Base-by-base conservation (phyloP, 495 filamentous ascomycete genomes). In the Baudoinia panamericana region DNA sequence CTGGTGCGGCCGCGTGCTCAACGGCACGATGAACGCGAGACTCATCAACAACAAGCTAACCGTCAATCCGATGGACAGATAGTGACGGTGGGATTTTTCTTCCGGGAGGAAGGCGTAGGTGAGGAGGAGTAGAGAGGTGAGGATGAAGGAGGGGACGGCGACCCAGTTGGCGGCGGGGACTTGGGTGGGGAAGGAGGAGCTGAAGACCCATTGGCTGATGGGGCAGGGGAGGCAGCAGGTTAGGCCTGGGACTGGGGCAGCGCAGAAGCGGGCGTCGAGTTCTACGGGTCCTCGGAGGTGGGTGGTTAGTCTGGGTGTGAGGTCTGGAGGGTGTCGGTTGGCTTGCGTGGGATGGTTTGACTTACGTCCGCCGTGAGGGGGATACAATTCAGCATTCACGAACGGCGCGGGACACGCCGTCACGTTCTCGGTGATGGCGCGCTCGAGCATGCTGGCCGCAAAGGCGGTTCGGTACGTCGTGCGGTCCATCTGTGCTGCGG, bases 141-240 rank as follows among this genome's bases (percentile, higher is more conserved):
- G 39, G 27, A 56, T 33, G 15, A 63, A 46, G 7, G 54, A 50
- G 24, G 50, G 39, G 29, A 62, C 43, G 25, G 37, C 39, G 36
- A 62, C 44, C 30, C 50, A 60, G 43, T 56, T 55, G 5, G 57
- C 47, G 13, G 58, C 37, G 12, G 43, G 26, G 1, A 46, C 29
- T 37, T 37, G 48, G 45, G 18, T 21, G n/a, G 22, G 32, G 34
- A 50, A 44, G 10, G 17, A 1, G 35, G 44, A 40, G 19, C 17
- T 29, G 35, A 39, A 63, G 20, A 60, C 31, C 55, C 55, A 61
- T 13, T 63, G 46, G 32, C 48, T 42, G 13, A 56, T 46, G 2
- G 58, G 58, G 41, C 60, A 63, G 7, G 58, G 55, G 22, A 63
- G 56, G 43, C 58, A 63, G 45, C 57, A 62, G n/a, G 23, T 24